Evolutionary conservation across 1,284 basidiomycete genomes (phyloP), one percentile per base, ranked within the genome.

Genomic region (Bothia castanella): DNA sequence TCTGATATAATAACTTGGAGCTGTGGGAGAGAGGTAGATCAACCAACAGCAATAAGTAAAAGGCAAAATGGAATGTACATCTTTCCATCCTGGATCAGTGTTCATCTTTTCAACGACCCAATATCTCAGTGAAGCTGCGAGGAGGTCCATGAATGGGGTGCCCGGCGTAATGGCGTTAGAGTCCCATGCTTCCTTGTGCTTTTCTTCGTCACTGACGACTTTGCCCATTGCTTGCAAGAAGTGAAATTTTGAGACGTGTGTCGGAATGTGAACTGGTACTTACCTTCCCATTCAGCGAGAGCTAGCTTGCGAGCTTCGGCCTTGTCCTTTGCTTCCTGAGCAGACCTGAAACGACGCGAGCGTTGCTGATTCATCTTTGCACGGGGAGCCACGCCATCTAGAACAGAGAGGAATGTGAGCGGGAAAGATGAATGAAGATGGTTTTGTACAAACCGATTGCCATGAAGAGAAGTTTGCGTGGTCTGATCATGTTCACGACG

Each of bases 341-440:
- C 85, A 16, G 95, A 83, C 50, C 97, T 83, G 75, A 99, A 99
- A 56, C 96, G 90, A 63, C 97, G 82, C 19, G 92, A 94, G 14
- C 96, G 89, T 69, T 98, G 95, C 67, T 98, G 97, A 68, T 98
- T 98, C 96, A 99, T 99, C 75, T 99, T 99, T 30, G 96, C 96
- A 60, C 96, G 86, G 20, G 96, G 96, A 11, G 96, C 96, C 32
- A 99, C 97, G 53, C 96, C 97, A 67, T 99, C 92, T 93, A 55
- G 17, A 38, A 51, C 35, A 34, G 39, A 45, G 38, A 32, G 37
- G 19, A 45, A 21, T 41, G 30, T 49, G 39, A 54, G 20, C 6
- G 39, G 45, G 16, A 14, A 43, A 30, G 1, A 29, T 17, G 38
- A 16, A 23, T 41, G 31, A 45, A 49, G 32, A 51, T 5, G 20